phyloP scores from a whole-genome alignment of 2,329 filamentous ascomycete species.

The Dactylellina cionopaga region DNA sequence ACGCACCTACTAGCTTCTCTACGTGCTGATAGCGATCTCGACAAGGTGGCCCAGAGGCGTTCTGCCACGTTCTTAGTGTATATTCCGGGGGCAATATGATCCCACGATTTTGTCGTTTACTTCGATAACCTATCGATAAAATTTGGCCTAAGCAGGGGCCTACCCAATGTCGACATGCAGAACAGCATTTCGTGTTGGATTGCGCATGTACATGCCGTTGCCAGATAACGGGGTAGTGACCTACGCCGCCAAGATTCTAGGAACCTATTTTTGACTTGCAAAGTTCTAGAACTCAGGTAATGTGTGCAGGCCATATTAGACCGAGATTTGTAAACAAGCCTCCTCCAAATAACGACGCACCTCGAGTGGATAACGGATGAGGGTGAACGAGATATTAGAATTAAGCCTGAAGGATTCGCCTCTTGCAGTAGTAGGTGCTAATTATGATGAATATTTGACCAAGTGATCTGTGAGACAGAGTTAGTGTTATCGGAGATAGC shows the following conservation, averaged over 20 bases:
- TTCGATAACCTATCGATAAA: slow-evolving; percentile 11
- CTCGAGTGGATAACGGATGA: not conserved
- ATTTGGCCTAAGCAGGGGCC: not conserved
- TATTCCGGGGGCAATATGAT: too few relatives aligned
- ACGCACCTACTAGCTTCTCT: not conserved
- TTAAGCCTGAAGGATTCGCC: too few relatives aligned
- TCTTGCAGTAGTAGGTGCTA: too few relatives aligned
- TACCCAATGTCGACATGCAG: not conserved
- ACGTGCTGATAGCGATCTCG: too few relatives aligned
- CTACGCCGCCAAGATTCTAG: not conserved
- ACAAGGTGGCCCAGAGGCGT: too few relatives aligned
- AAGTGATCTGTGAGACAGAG: too few relatives aligned
- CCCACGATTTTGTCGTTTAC: too few relatives aligned
- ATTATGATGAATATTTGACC: not conserved
- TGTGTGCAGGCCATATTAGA: too few relatives aligned
- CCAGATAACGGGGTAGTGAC: not conserved
- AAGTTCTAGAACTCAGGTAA: slow-evolving; percentile 9
- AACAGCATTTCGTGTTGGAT: slow-evolving; percentile 11
- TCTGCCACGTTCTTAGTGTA: too few relatives aligned
- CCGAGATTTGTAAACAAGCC: not conserved
- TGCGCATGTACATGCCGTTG: slow-evolving; percentile 13
- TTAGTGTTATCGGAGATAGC: too few relatives aligned
- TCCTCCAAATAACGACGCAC: not conserved
- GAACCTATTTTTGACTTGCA: too few relatives aligned
- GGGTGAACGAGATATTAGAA: too few relatives aligned